Base-by-base conservation (phyloP, 2,329 filamentous ascomycete species). In the Teratosphaeria nubilosa region DNA sequence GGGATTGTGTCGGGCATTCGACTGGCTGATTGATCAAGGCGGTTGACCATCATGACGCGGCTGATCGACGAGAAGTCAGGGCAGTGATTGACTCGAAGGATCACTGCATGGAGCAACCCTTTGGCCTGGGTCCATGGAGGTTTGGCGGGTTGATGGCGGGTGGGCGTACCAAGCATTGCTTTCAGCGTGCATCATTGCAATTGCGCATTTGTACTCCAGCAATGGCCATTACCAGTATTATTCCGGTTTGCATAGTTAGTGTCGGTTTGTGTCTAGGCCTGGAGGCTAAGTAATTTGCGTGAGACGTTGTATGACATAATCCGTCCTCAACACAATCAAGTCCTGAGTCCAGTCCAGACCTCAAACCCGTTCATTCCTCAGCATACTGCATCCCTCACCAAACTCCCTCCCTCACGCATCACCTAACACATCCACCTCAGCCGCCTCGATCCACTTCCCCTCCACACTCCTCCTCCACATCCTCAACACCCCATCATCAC, bases 401-500 rank as follows among this genome's bases (percentile, higher is more conserved):
- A 30, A 4, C 7, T 30, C 27, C 2, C 27, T 30, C 27, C 5
- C 27, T 30, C 41, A 48, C 20, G 20, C 16, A 48, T 48, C 41
- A 10, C n/a, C 41, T 2, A 48, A 48, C 41, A 22, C 73, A 59
- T 78, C 75, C 41, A 79, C 76, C 65, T 79, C 75, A 13, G 76
- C 74, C 58, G 77, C 78, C 63, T 78, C 76, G 5, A 75, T 65
- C 77, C 77, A 80, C 56, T 74, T 73, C 34, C 75, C 75, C 53
- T 77, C 76, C 55, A 75, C 68, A 9, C 74, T 74, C 68, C 75
- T 78, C 69, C 78, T 79, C 77, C 77, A 80, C 16, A 77, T 73
- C 51, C 76, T 72, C 30, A 78, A 73, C 6, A 73, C 82, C 11
- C 87, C 88, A 70, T 91, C 87, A 63, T 92, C 88, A 2, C 88